Base-by-base conservation (phyloP, 495 filamentous ascomycete genomes). In the Penicillium robsamsonii region DNA sequence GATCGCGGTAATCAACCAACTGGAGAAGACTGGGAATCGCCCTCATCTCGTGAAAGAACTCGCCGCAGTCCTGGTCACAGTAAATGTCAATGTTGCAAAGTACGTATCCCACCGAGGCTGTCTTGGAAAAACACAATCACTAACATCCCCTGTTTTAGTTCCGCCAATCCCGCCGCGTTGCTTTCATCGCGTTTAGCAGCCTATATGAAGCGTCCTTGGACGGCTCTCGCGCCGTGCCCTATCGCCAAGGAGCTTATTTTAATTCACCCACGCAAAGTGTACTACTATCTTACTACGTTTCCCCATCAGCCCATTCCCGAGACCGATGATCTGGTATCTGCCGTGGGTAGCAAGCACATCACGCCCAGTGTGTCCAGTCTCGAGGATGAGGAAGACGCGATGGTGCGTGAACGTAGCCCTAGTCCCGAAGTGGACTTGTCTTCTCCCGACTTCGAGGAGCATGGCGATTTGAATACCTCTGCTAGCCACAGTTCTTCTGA, bases 41-140 rank as follows among this genome's bases (percentile, higher is more conserved):
- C 94, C 94, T 5, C 94, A 97, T 61, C 75, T 96, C 22, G 90
- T 97, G 47, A 97, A 96, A 71, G 95, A 97, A 73, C 83, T 98
- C 33, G 92, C 94, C 42, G 79, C 87, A 6, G 80, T 95, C 22
- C 80, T 98, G 51, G 80, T 88, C 58, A 81, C 81, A 27, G 79
- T 85, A 47, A 87, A 95, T 63, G 85, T 87, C 56, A 89, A 87
- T 60, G 91, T 98, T 60, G 88, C 94, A 76, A 94, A 90, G 94
- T 97, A 83, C 62, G 91, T 73, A 46, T 48, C 13, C 18, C 31
- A 3, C 4, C 31, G 12, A 12, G 7, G 11, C 0, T 29, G 29
- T 13, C n/a, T 17, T n/a, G 24, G 25, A 5, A 27, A 47, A 49
- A 27, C 4, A 44, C 53, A 42, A 37, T 57, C 58, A 40, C 73